Percentiles rank a stretch among this genome's conserved stretches.
These are phyloP conservation scores for Scytalidium sp. DNA, from an alignment of 2,329 filamentous ascomycete species.

Conservation along the genomic window DNA sequence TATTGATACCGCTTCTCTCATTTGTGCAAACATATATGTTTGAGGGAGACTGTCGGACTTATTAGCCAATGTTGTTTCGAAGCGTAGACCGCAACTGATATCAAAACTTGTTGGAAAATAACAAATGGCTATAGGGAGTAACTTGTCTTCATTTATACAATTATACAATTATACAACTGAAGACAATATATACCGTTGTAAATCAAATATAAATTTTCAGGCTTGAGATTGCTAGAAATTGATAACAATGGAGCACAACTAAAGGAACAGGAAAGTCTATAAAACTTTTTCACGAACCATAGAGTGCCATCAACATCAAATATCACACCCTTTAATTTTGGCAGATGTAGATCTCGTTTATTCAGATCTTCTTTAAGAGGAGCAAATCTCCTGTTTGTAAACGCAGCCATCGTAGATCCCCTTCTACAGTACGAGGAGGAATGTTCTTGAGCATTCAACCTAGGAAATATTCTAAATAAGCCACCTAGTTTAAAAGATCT, in stretches of 20 bases:
- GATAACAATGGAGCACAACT: too few relatives aligned
- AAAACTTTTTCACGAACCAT: slow-evolving; percentile 58
- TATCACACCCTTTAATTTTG: slow-evolving; percentile 58
- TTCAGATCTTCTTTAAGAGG: slow-evolving; percentile 42
- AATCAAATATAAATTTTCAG: too few relatives aligned
- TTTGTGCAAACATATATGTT: slow-evolving; percentile 91
- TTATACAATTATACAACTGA: too few relatives aligned
- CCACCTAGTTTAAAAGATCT: neutral
- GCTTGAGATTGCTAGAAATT: too few relatives aligned
- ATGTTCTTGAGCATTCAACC: neutral
- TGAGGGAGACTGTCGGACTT: slow-evolving; percentile 67
- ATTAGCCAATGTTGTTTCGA: too few relatives aligned
- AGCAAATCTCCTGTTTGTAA: slow-evolving; percentile 47
- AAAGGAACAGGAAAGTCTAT: neutral
- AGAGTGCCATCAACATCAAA: slow-evolving; percentile 97
- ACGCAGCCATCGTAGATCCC: neutral
- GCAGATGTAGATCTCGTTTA: slow-evolving; percentile 26
- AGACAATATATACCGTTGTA: too few relatives aligned
- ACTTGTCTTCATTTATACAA: too few relatives aligned
- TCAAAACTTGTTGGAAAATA: neutral
- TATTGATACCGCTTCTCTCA: slow-evolving; percentile 75
- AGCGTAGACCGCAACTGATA: too few relatives aligned
- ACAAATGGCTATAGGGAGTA: too few relatives aligned
- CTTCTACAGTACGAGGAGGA: neutral
- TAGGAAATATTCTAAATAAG: neutral